A percentile compares a stretch with the other conserved stretches of the same genome.
Evolutionary conservation across 345 rosid genomes (phyloP).

Genomic region (Ceriops decandra): DNA sequence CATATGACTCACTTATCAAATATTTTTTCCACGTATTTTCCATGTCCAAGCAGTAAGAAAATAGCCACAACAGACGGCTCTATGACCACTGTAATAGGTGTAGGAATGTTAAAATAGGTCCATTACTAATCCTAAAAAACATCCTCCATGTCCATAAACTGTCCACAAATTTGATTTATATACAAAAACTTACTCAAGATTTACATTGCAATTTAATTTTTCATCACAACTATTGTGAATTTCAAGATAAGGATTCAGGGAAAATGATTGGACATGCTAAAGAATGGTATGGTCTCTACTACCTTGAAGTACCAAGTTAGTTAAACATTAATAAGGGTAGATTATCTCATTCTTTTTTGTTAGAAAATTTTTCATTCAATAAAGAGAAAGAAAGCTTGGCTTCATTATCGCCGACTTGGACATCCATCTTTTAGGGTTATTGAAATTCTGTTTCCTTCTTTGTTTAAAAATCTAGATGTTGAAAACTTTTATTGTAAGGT

Average conservation of each 20-base stretch:
- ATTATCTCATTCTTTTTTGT: not conserved
- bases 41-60: conserved; percentile 3
- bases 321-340: not conserved
- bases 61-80: not conserved
- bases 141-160: not conserved
- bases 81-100: not conserved
- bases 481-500: conserved; percentile 4
- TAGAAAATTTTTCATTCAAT: not conserved
- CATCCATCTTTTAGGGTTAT: conserved; percentile 2
- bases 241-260: conserved; percentile 2
- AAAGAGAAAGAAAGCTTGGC: not conserved
- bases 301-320: conserved; percentile 3
- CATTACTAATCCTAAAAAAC: not conserved
- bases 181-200: conserved; percentile 2
- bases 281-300: not conserved
- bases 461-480: not conserved
- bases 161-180: not conserved
- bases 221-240: not conserved
- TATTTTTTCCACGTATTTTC: not conserved
- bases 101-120: not conserved
- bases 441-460: conserved; percentile 2
- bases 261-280: conserved; percentile 4
- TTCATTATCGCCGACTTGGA: not conserved
- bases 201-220: not conserved
- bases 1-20: not conserved